These are phyloP conservation scores for Globisporangium parvum DNA, from an alignment of 352 stramenopile species.

Conservation along the genomic window DNA sequence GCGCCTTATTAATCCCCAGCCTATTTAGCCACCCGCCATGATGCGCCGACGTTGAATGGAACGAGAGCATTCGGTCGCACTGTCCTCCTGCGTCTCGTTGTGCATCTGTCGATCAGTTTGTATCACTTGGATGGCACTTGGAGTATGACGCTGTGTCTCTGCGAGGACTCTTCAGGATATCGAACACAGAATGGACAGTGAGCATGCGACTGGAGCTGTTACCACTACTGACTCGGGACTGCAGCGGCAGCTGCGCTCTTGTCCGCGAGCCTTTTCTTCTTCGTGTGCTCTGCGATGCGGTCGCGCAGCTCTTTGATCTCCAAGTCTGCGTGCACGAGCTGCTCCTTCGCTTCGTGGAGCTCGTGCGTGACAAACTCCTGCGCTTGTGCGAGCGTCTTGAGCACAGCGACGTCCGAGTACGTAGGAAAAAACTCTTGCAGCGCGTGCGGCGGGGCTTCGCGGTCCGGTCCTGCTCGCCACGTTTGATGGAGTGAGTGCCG, in stretches of 20 bases:
- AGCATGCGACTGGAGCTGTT: too few species aligned
- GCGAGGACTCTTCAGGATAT: too few species aligned
- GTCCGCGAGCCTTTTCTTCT: conserved; percentile 66
- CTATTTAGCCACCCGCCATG: conserved; percentile 3
- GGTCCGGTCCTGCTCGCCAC: conserved; percentile 36
- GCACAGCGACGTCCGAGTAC: conserved; percentile 87
- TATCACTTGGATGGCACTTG: neutral
- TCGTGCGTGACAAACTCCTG: conserved; percentile 79
- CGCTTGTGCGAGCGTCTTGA: conserved; percentile 79
- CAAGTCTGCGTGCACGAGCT: conserved; percentile 55
- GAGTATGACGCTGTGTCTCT: too few species aligned
- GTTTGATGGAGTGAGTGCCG: neutral
- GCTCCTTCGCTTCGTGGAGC: conserved; percentile 63
- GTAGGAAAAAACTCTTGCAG: conserved; percentile 81
- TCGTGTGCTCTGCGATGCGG: conserved; percentile 66
- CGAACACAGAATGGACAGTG: too few species aligned
- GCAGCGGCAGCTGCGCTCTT: conserved; percentile 30
- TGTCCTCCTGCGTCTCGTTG: neutral
- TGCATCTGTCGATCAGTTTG: neutral
- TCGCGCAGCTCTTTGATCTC: conserved; percentile 75
- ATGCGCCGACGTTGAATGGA: neutral
- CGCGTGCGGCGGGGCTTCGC: conserved; percentile 49
- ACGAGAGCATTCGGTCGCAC: neutral
- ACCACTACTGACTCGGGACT: neutral
- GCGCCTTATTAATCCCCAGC: neutral